Conservation (phyloP, 257 asterid genomes). For the Ocimum tenuiflorum region DNA sequence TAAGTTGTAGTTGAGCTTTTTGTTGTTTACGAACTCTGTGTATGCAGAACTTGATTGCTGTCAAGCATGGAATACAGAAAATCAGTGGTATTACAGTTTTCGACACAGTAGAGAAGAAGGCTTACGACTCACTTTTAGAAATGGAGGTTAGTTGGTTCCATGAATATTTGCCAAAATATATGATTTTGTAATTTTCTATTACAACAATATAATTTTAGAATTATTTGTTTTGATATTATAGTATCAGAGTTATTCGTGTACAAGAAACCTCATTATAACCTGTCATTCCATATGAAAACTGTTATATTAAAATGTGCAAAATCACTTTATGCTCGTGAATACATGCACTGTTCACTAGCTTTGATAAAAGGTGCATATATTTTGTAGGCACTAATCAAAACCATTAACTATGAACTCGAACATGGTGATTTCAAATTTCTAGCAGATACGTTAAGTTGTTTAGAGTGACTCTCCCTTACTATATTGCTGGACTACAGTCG, state of each 20-base stretch:
- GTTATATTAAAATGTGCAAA: too few relatives aligned
- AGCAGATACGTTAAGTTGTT: background rate
- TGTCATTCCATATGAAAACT: too few relatives aligned
- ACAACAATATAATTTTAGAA: too few relatives aligned
- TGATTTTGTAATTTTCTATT: too few relatives aligned
- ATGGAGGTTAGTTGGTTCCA: conserved; percentile 54
- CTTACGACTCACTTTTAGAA: conserved; percentile 70
- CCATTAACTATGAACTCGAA: background rate
- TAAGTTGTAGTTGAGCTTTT: conserved; percentile 1
- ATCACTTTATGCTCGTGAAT: too few relatives aligned
- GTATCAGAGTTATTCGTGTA: too few relatives aligned
- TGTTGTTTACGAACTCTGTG: background rate
- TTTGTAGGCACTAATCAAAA: conserved; percentile 3
- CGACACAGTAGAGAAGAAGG: conserved; percentile 76
- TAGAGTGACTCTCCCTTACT: background rate
- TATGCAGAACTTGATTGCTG: conserved; percentile 79
- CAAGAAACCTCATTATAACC: too few relatives aligned
- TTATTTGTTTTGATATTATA: too few relatives aligned
- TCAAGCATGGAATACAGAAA: conserved; percentile 86
- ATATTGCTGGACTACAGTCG: background rate
- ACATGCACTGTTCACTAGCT: too few relatives aligned
- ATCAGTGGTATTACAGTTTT: conserved; percentile 74
- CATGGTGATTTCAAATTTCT: background rate
- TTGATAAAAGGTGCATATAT: background rate
- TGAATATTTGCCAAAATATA: background rate